Base-by-base conservation (phyloP, 2,329 filamentous ascomycete genomes). In the Botrytis hyacinthi region DNA sequence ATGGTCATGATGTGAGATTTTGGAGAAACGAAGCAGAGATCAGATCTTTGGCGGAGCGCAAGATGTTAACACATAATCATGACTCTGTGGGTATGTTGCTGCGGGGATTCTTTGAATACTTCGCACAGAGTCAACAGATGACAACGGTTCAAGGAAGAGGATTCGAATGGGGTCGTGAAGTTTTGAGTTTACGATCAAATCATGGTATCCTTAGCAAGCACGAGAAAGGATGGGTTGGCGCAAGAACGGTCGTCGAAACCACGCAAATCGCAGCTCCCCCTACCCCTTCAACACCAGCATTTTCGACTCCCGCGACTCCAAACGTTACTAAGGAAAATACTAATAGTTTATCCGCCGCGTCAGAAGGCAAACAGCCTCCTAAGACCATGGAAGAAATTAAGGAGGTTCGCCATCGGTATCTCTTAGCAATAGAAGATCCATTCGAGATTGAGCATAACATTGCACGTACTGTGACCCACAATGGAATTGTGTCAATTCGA, bases 371-470 rank as follows among this genome's bases (percentile, higher is more conserved):
- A 54, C 69, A 72, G 14, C 68, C 66, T 18, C 42, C 63, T 40
- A 78, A 77, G 70, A 77, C 74, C 0, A 71, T 79, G 18, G 80
- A 80, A 70, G 80, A 82, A 63, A 78, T 76, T 10, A 93, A 92
- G 77, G 92, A 94, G 79, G 87, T 95, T 22, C 89, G 92, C 3
- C 89, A 94, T 79, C 89, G 94, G 20, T 97, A 94, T 81, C 87
- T 97, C 7, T 92, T 97, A 77, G 93, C 93, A 46, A 95, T 98
- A 74, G 95, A 97, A 80, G 95, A 97, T 81, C 95, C 95, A 0
- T 97, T 97, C 79, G 94, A 97, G 83, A 83, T 90, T 3, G 91
- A 94, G 59, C 94, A 97, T 82, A 98, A 97, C 78, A 92, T 97
- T 48, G 95, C 93, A 4, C 87, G 93, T 68, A 97, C 94, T 0